Percentiles rank a stretch among this genome's conserved stretches.
Evolutionary conservation across 192 early-diverging fungal species (phyloP).

Genomic region (Linnemannia schmuckeri): DNA sequence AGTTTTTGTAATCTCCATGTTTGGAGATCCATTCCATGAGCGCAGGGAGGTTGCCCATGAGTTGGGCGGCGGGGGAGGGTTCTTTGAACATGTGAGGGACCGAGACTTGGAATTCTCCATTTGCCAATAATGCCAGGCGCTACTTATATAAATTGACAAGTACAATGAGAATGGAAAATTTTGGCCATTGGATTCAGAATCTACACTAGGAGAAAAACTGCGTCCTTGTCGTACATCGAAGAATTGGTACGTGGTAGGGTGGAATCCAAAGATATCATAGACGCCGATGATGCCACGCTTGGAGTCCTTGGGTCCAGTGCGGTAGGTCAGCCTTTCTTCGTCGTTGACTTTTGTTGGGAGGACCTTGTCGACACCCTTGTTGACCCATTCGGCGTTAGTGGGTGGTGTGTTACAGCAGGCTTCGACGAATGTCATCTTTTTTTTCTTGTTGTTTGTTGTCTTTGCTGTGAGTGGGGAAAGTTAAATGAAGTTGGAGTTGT

Average conservation of each 20-base stretch:
- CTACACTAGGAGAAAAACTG: background rate
- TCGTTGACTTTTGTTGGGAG: constrained; percentile 27
- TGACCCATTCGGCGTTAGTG: constrained; percentile 24
- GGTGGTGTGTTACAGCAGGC: constrained; percentile 46
- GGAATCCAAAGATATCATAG: constrained; percentile 75
- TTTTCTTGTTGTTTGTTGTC: background rate
- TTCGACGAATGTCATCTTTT: constrained; percentile 16
- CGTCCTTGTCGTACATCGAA: constrained; percentile 62
- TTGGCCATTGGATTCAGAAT: background rate
- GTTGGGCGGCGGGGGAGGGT: constrained; percentile 31
- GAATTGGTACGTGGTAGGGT: constrained; percentile 72
- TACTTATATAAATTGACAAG: background rate
- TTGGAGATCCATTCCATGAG: constrained; percentile 53
- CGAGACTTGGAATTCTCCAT: constrained; percentile 69
- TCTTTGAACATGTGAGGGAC: constrained; percentile 76
- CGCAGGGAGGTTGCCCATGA: constrained; percentile 13
- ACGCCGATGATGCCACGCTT: constrained; percentile 71
- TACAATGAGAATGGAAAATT: background rate
- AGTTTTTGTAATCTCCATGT: constrained; percentile 18
- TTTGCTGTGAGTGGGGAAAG: background rate
- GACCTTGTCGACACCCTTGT: constrained; percentile 23
- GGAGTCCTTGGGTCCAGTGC: constrained; percentile 57
- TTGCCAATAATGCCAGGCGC: constrained; percentile 64
- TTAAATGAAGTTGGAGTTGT: background rate
- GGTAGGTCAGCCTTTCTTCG: constrained; percentile 22